Evolutionary conservation across 2,329 filamentous ascomycete genomes (phyloP), one percentile per base, ranked within the genome.

Genomic region (Magnaporthiopsis rhizophila): DNA sequence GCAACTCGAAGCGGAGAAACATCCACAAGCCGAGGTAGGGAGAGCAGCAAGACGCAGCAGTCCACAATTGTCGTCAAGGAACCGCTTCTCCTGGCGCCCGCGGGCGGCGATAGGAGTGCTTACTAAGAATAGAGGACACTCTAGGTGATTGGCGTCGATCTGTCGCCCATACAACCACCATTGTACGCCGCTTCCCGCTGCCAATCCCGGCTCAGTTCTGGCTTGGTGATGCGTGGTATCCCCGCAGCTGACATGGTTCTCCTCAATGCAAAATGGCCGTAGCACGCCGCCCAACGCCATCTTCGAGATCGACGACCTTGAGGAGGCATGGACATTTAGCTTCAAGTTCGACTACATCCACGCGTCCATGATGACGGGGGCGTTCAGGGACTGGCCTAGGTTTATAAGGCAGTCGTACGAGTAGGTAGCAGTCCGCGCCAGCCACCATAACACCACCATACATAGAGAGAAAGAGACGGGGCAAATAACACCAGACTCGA

Each of bases 281-380:
- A 69, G 68, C 45, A 65, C 65, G 2, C 70, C 71, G 3, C 62
- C 68, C 30, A 72, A 72, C 34, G 70, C 68, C 13, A 64, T 68
- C 6, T 72, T 71, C 58, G 69, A 72, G 60, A 69, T 72, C 34
- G 69, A 71, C 45, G 70, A 72, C 61, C 65, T 72, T 18, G 71
- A 72, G 53, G 70, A 72, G 58, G 60, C 65, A 8, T 72, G 71
- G 71, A 72, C 68, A 8, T 72, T 72, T 26, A 68, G 65, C 57
- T 69, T 66, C 67, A 68, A 69, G 21, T 72, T 69, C 38, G 71
- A 72, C 65, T 72, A 71, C 63, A 67, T 72, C 65, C 70, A 72
- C 60, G 62, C 38, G 34, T 53, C 69, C 63, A 72, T 72, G 70
- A 71, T 72, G 71, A 71, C 68, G 2, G 70, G 71, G 3, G 69